Evolutionary conservation across 1,139 yeast species (phyloP), one percentile per base, ranked within the genome.

Genomic region (Magnusiomyces fungicola): DNA sequence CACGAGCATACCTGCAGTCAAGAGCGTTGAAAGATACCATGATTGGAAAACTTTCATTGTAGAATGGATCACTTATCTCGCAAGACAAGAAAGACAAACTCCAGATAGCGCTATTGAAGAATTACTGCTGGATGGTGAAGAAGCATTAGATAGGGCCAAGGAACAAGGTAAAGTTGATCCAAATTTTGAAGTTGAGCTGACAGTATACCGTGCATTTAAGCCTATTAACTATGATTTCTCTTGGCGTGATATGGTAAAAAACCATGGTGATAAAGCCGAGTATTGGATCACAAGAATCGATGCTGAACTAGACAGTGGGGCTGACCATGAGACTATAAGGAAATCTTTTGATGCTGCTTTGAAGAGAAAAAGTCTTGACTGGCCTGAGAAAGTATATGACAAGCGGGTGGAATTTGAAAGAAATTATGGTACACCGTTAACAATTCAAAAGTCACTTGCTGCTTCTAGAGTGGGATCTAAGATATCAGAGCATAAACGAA

Each of bases 351-450:
- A 58, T 10, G 58, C 59, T 2, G 79, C 79, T 0, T 51, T 71
- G 2, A 55, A 59, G 16, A 61, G 69, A 1, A 56, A 54, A 16
- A 48, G 54, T 2, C 53, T 78, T 46, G 83, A 80, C 55, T 69
- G 73, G 70, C 81, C 83, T 0, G 80, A 78, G 48, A 63, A 72
- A 42, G 55, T 80, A 2, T 59, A 72, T 14, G 76, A 75, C 48
- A 80, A 75, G 47, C 75, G 76, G 65, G 49, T 70, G 10, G 61
- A 66, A 2, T 75, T 63, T 57, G 75, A 72, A 48, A 66, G 68
- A 39, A 55, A 71, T 0, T 43, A 64, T 58, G 78, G 80, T 0
- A 58, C 62, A 24, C 50, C 58, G 2, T 49, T 49, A 1, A 52
- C 63, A 0, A 66, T 62, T 44, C 65, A 59, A 32, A 44, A 52